These are phyloP conservation scores for Apiospora phragmitis DNA, from an alignment of 2,329 filamentous ascomycete species.

Conservation along the genomic window DNA sequence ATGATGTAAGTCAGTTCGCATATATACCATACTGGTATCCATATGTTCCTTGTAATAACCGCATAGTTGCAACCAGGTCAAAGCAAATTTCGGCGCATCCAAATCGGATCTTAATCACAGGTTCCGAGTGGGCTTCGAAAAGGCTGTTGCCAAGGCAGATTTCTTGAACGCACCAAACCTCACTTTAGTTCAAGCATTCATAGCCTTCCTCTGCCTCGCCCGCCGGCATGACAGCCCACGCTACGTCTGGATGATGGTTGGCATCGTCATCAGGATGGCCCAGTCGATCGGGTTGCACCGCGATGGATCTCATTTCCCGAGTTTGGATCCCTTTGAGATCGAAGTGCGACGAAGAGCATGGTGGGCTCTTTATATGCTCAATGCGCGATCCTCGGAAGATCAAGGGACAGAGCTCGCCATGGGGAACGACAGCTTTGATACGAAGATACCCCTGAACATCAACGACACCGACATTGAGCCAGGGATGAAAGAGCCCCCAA, in stretches of 20 bases:
- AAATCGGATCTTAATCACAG: conserved; percentile 39
- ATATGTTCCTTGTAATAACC: conserved; percentile 11
- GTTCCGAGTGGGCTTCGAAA: conserved; percentile 44
- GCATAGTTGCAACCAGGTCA: background rate
- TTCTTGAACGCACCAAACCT: conserved; percentile 52
- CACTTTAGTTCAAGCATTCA: conserved; percentile 51
- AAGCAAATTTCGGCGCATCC: conserved; percentile 38
- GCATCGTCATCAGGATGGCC: conserved; percentile 57
- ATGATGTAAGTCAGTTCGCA: conserved; percentile 44
- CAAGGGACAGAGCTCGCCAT: conserved; percentile 65
- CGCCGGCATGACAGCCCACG: conserved; percentile 45
- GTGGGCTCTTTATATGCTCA: conserved; percentile 62
- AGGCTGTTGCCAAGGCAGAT: conserved; percentile 48
- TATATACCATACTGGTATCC: background rate
- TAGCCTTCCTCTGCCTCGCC: conserved; percentile 51
- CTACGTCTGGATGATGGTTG: conserved; percentile 57
- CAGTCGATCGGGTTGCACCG: conserved; percentile 62
- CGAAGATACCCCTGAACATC: conserved; percentile 49
- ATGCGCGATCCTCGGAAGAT: conserved; percentile 61
- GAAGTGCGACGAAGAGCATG: conserved; percentile 61
- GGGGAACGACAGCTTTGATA: conserved; percentile 54
- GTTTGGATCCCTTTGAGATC: conserved; percentile 57
- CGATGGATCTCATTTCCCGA: conserved; percentile 53
- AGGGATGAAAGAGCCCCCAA: conserved; percentile 32
- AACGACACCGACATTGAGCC: conserved; percentile 48